phyloP scores from a whole-genome alignment of 2,329 filamentous ascomycete genomes.

The Apiospora hydei region DNA sequence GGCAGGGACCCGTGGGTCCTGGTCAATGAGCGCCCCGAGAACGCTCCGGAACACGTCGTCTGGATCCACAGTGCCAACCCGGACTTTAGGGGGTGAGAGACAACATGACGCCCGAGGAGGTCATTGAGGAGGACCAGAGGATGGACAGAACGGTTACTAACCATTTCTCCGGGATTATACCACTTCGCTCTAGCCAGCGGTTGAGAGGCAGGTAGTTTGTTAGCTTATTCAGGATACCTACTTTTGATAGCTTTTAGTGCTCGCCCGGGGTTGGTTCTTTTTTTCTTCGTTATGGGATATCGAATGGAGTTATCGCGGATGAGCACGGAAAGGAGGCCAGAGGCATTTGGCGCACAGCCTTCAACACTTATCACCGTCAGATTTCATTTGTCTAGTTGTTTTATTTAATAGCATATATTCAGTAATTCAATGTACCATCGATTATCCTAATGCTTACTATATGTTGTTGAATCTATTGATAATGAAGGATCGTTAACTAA shows the following conservation, averaged over 20 bases:
- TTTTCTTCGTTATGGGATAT: background rate
- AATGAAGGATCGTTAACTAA: background rate
- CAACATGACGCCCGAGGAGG: background rate
- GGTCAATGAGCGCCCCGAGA: background rate
- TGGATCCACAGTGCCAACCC: constrained; percentile 23
- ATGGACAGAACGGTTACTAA: background rate
- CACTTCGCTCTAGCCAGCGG: background rate
- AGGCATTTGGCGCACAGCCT: background rate
- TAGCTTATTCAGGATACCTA: background rate
- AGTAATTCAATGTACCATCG: constrained; percentile 5
- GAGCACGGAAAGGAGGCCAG: background rate
- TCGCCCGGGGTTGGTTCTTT: background rate
- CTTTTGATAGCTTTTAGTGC: background rate
- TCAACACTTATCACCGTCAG: background rate
- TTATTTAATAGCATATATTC: constrained; percentile 16
- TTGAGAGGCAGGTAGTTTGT: background rate
- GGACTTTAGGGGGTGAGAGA: background rate
- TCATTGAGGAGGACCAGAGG: background rate
- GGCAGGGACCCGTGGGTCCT: constrained; percentile 1
- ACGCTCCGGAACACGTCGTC: background rate
- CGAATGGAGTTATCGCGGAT: background rate
- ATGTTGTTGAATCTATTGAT: too few species aligned
- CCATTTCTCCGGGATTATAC: constrained; percentile 24
- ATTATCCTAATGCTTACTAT: background rate
- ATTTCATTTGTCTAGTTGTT: constrained; percentile 13